Base-by-base conservation (phyloP, 352 stramenopile species). In the Blastocystis sp. region DNA sequence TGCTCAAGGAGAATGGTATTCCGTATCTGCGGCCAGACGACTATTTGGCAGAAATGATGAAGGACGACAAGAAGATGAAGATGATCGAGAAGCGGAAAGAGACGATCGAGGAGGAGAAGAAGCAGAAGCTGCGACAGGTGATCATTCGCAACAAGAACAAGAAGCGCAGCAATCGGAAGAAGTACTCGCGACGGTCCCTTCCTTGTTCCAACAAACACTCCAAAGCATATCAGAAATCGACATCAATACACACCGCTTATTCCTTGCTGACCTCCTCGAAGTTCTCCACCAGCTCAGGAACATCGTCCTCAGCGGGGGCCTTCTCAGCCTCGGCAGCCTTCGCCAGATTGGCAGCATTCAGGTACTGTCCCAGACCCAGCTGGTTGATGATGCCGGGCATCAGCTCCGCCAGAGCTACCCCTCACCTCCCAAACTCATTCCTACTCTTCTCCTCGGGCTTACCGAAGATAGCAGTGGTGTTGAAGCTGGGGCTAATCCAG, bases 331-430 rank as follows among this genome's bases (percentile, higher is more conserved):
- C 88, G 57, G 88, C 89, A 49, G 91, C 93, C 87, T 95, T 92
- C 42, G 93, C 93, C 88, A 97, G 94, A 88, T 94, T 91, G 90
- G 97, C 95, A 29, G 97, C 90, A 90, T 97, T 95, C 76, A 93
- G 89, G 77, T 97, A 91, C 90, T 97, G 97, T 88, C 98, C 95
- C 88, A 94, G 94, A 87, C 96, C 96, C 61, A 99, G 90, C 90
- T 99, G 95, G 89, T 95, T 97, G 88, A 99, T 96, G 89, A 99
- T 98, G 86, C 92, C 93, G 63, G 96, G 96, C 75, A 98, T 90
- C 86, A 56, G 64, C 21, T 61, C 53, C 7, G 24, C 57, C 24
- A 78, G 24, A 27, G 44, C 40, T 78, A 84, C n/a, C 7, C 59
- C 6, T 73, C 14, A 84, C 40, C 38, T 46, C 18, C 51, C 24